Percentiles rank a stretch among this genome's conserved stretches.
phyloP scores from a whole-genome alignment of 2,329 filamentous ascomycete genomes.

The Colletotrichum phormii region DNA sequence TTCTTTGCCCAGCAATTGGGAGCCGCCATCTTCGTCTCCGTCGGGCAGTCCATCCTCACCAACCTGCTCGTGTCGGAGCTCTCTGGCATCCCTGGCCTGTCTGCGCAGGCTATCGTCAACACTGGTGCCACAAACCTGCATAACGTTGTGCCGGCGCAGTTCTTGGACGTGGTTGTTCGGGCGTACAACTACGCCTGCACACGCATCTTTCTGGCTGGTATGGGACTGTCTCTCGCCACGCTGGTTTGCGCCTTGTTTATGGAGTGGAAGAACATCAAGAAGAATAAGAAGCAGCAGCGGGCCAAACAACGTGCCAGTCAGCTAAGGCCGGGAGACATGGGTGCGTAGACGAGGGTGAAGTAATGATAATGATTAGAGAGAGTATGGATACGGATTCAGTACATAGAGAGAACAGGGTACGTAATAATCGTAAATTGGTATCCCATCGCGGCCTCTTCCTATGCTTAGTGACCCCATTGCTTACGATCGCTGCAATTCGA shows the following conservation, averaged over 20 bases:
- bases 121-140: conserved; percentile 72
- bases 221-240: conserved; percentile 66
- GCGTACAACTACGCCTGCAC: conserved; percentile 76
- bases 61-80: conserved; percentile 56
- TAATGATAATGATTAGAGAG: neutral
- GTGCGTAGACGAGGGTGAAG: neutral
- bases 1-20: conserved; percentile 71
- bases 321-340: conserved; percentile 11
- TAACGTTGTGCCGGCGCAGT: conserved; percentile 59
- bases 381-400: neutral
- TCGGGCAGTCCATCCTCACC: conserved; percentile 66
- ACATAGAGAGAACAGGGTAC: neutral
- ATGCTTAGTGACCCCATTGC: no score
- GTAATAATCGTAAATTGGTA: neutral
- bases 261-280: conserved; percentile 78
- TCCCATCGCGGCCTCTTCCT: no score
- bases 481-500: no score
- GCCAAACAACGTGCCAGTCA: conserved; percentile 15
- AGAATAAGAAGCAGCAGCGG: conserved; percentile 42
- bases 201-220: conserved; percentile 71
- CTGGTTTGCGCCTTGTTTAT: conserved; percentile 69
- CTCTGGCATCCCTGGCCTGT: conserved; percentile 54
- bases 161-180: conserved; percentile 63
- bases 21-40: conserved; percentile 67
- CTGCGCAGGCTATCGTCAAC: conserved; percentile 54